Conservation (phyloP, 768 basidiomycete genomes). For the Macrolepiota albuminosa region DNA sequence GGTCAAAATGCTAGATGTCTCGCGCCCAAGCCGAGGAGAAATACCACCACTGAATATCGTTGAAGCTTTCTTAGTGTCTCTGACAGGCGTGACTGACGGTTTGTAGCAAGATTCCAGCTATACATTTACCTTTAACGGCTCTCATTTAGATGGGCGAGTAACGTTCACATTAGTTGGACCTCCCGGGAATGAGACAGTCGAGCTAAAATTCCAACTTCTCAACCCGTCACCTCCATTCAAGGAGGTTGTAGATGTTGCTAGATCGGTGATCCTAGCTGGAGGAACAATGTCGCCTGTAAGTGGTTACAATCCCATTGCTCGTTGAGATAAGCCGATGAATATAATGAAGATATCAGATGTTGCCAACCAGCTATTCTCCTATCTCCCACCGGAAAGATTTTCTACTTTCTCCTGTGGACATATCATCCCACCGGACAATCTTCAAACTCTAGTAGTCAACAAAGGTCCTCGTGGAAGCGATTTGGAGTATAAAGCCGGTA, state of each 20-base stretch:
- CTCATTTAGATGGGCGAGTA: conserved; percentile 66
- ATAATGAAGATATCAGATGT: conserved; percentile 78
- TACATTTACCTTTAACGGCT: not conserved
- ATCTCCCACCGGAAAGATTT: conserved; percentile 56
- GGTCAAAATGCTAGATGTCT: conserved; percentile 2
- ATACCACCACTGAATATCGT: conserved; percentile 78
- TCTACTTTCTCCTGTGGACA: conserved; percentile 88
- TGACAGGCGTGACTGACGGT: conserved; percentile 81
- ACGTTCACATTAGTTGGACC: conserved; percentile 46
- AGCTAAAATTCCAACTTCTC: conserved; percentile 86
- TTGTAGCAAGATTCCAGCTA: conserved; percentile 3
- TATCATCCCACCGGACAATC: conserved; percentile 77
- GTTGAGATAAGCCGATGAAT: not conserved
- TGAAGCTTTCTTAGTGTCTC: conserved; percentile 70
- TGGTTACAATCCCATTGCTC: conserved; percentile 1
- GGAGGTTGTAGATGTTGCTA: conserved; percentile 76
- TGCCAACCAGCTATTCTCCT: conserved; percentile 70
- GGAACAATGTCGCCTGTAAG: conserved; percentile 98
- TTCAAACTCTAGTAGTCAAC: conserved; percentile 69
- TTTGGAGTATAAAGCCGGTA: conserved; percentile 78
- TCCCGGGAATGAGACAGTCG: conserved; percentile 40
- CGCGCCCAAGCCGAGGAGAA: conserved; percentile 29
- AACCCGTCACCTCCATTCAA: conserved; percentile 87
- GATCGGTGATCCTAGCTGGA: conserved; percentile 87
- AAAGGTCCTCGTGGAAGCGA: conserved; percentile 72